A percentile compares a stretch with the other conserved stretches of the same genome.
phyloP scores from a whole-genome alignment of 768 basidiomycete species.

The Leucosporidium yakuticum region DNA sequence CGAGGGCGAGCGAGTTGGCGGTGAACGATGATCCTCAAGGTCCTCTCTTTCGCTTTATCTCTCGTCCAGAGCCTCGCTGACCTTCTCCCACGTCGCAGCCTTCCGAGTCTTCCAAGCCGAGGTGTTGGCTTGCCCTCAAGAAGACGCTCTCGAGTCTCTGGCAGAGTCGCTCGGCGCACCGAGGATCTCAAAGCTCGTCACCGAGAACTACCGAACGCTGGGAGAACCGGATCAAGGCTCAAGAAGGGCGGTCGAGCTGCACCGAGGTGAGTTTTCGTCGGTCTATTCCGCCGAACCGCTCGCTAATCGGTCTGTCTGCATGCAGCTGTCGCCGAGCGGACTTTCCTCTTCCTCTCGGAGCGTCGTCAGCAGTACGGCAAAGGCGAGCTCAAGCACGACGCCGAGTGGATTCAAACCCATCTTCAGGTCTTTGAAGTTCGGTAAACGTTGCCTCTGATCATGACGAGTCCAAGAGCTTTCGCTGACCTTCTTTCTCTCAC shows the following conservation, averaged over 20 bases:
- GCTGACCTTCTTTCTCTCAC: too few relatives aligned
- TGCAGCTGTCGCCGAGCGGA: conserved; percentile 22
- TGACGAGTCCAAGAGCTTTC: too few relatives aligned
- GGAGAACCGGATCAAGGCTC: conserved; percentile 10
- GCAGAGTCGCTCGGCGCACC: conserved; percentile 70
- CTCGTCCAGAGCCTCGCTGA: too few relatives aligned
- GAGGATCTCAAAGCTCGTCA: conserved; percentile 64
- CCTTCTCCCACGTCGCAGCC: neutral
- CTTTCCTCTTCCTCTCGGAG: conserved; percentile 74
- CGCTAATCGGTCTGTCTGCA: neutral
- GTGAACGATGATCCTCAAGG: conserved; percentile 50
- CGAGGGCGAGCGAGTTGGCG: conserved; percentile 51
- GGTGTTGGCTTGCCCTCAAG: conserved; percentile 55
- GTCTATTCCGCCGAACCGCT: neutral
- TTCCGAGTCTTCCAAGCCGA: conserved; percentile 32
- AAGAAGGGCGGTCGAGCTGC: conserved; percentile 16
- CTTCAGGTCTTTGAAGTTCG: conserved; percentile 33
- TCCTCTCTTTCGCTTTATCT: too few relatives aligned
- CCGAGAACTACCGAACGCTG: conserved; percentile 59
- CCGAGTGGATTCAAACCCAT: conserved; percentile 42
- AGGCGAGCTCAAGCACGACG: conserved; percentile 40
- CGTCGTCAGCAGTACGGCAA: conserved; percentile 49
- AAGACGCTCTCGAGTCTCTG: conserved; percentile 85
- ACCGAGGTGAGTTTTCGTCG: neutral
- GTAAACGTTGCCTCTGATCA: neutral